phyloP scores from a whole-genome alignment of 805 yeast species.

The Hanseniaspora lindneri region DNA sequence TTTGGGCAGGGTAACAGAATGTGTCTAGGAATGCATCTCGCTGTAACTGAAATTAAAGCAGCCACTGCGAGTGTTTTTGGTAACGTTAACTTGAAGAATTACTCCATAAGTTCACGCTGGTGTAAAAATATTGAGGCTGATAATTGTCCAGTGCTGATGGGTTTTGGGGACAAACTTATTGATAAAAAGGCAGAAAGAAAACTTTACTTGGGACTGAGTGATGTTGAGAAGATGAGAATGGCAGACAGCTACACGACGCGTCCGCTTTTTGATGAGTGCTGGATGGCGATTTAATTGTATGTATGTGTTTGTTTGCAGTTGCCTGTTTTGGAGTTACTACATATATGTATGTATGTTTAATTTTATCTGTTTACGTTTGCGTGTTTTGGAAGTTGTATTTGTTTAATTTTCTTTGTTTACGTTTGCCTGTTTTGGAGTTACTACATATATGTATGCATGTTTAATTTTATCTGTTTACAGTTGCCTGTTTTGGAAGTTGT shows the following conservation, averaged over 20 bases:
- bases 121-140: constrained; percentile 28
- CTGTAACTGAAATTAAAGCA: constrained; percentile 52
- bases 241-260: constrained; percentile 45
- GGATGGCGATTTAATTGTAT: constrained; percentile 26
- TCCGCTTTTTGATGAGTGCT: constrained; percentile 42
- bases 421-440: no score
- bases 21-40: constrained; percentile 65
- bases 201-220: constrained; percentile 23
- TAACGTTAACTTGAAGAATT: constrained; percentile 28
- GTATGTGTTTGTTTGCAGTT: not conserved
- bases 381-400: no score
- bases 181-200: constrained; percentile 11
- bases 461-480: no score
- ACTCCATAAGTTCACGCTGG: constrained; percentile 36
- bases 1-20: constrained; percentile 64
- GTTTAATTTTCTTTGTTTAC: no score
- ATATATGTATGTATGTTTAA: no score
- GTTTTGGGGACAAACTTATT: constrained; percentile 16
- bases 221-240: constrained; percentile 43
- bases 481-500: no score
- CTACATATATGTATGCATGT: no score
- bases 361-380: no score
- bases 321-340: no score
- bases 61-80: constrained; percentile 43
- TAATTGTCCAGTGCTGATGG: constrained; percentile 22